Conservation (phyloP, 1,284 basidiomycete genomes). For the Irpex lacteus region DNA sequence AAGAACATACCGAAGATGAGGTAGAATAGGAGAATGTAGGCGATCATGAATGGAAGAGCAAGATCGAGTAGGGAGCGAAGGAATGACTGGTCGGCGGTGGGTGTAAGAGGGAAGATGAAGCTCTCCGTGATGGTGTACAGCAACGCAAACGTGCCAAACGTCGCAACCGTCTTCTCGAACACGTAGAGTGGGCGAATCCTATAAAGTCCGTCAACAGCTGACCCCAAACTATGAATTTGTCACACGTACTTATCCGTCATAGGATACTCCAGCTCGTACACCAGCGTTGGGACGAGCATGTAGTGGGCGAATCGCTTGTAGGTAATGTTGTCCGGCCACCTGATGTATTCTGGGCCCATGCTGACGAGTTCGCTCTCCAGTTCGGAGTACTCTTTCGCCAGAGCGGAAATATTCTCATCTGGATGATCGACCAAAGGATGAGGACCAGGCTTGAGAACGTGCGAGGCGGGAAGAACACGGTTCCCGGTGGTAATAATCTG, state of each 20-base stretch:
- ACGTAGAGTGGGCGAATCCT: slow-evolving; percentile 90
- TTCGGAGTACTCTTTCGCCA: slow-evolving; percentile 78
- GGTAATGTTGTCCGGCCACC: slow-evolving; percentile 87
- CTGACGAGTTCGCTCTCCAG: slow-evolving; percentile 78
- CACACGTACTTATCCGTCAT: slow-evolving; percentile 70
- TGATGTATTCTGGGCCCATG: slow-evolving; percentile 60
- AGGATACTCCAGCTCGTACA: slow-evolving; percentile 97
- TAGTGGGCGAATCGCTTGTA: slow-evolving; percentile 87
- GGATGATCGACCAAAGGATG: slow-evolving; percentile 78
- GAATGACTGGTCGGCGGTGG: slow-evolving; percentile 72
- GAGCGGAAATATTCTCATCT: slow-evolving; percentile 59
- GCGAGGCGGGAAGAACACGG: slow-evolving; percentile 19
- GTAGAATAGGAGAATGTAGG: slow-evolving; percentile 79
- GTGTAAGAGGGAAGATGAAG: slow-evolving; percentile 85
- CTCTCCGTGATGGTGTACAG: slow-evolving; percentile 92
- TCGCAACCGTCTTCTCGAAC: slow-evolving; percentile 93
- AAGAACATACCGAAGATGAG: slow-evolving; percentile 69
- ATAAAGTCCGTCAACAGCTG: slow-evolving; percentile 6
- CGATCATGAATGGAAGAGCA: slow-evolving; percentile 90
- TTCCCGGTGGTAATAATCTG: slow-evolving; percentile 27
- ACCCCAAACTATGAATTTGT: neutral
- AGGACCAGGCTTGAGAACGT: slow-evolving; percentile 23
- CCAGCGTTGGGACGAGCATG: slow-evolving; percentile 87
- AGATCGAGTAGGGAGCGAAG: slow-evolving; percentile 80
- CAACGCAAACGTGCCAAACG: slow-evolving; percentile 93